Evolutionary conservation across 768 basidiomycete genomes (phyloP), one percentile per base, ranked within the genome.

Genomic region (Agrocybe pediades): DNA sequence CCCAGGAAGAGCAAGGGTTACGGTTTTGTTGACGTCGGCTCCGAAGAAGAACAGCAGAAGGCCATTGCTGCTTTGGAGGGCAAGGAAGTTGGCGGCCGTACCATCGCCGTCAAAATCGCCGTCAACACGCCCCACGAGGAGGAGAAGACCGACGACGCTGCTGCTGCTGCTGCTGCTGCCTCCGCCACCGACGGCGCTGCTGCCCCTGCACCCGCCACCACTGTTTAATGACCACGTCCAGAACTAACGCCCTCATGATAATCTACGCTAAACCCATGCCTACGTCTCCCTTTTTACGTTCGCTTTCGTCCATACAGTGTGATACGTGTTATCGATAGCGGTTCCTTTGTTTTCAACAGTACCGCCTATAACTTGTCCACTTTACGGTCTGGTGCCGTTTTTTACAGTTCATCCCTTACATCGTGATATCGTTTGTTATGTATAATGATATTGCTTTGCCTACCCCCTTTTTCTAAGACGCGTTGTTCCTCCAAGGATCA

Each of bases 21-120:
- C 71, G 96, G 94, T 48, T 99, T 99, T 66, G 96, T 99, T 67
- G 95, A 98, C 63, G 92, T 97, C 58, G 92, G 90, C 56, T 76
- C 77, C 61, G 88, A 94, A 71, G 90, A 85, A 62, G 86, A 95
- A 72, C 96, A 99, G 77, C 71, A 87, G 70, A 93, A 94, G 77
- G 96, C 94, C 49, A 88, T 99, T 58, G 85, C 84, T 52, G 84
- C 84, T 60, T 81, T 95, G 57, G 81, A 95, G 62, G 94, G 92
- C 69, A 92, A 92, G 71, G 88, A 96, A 57, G 75, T 99, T 52
- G 86, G 84, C 42, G 94, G 92, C 47, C 81, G 96, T 63, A 68
- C 81, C 59, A 87, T 99, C 67, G 90, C 90, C 57, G 92, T 98
- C 77, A 98, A 97, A 80, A 81, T 99, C 60, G 96, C 96, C 48